Percentiles rank a stretch among this genome's conserved stretches.
These are phyloP conservation scores for Nicotiana undulata DNA, from an alignment of 257 asterid genomes.

Conservation along the genomic window DNA sequence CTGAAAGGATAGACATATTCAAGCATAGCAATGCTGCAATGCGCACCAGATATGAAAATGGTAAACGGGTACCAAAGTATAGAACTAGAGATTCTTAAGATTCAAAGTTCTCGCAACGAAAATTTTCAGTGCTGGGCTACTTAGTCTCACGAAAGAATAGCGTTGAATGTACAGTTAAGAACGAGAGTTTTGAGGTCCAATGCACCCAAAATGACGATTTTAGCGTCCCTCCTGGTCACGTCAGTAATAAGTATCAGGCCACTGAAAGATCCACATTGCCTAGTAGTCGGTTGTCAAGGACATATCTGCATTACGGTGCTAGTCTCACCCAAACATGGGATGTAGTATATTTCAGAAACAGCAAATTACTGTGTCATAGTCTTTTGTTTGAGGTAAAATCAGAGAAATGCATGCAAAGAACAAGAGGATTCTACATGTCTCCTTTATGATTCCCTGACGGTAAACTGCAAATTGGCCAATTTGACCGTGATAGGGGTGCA, in stretches of 20 bases:
- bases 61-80: background rate
- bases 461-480: background rate
- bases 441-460: background rate
- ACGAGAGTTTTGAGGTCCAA: background rate
- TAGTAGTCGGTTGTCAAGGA: background rate
- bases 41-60: background rate
- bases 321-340: background rate
- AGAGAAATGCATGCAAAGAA: background rate
- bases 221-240: background rate
- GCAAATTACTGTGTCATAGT: background rate
- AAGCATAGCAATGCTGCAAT: background rate
- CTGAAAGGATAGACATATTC: background rate
- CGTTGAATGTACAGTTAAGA: background rate
- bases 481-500: background rate
- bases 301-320: background rate
- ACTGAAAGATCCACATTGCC: background rate
- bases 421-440: background rate
- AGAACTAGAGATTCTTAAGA: background rate
- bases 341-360: background rate
- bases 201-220: background rate
- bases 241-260: background rate
- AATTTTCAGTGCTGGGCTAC: background rate
- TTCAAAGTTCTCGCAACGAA: background rate
- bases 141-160: background rate
- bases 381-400: background rate